Evolutionary conservation across 768 basidiomycete genomes (phyloP).

Genomic region (Termitomyces sp.): DNA sequence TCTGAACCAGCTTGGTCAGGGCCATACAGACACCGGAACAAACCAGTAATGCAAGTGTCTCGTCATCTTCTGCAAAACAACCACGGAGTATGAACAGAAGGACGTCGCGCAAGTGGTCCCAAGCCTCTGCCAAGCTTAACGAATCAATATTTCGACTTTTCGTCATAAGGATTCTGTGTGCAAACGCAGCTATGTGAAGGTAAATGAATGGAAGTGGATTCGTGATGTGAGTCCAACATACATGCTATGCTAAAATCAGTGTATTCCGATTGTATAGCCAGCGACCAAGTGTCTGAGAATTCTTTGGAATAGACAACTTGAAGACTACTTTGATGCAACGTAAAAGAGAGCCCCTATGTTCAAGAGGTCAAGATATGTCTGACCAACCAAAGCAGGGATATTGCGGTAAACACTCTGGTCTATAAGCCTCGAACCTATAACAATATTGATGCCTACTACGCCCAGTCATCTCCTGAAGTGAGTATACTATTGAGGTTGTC

Average conservation of each 20-base stretch:
- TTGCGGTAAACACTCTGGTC: too few relatives aligned
- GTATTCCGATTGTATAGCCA: slow-evolving; percentile 23
- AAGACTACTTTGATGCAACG: too few relatives aligned
- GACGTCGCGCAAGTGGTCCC: slow-evolving; percentile 50
- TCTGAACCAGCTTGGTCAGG: slow-evolving; percentile 34
- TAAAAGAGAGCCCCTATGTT: too few relatives aligned
- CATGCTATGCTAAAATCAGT: slow-evolving; percentile 37
- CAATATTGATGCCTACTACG: too few relatives aligned
- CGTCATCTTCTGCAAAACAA: slow-evolving; percentile 42
- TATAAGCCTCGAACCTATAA: too few relatives aligned
- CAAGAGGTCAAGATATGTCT: too few relatives aligned
- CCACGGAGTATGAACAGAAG: slow-evolving; percentile 45
- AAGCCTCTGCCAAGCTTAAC: slow-evolving; percentile 45
- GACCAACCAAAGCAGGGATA: too few relatives aligned
- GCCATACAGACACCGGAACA: slow-evolving; percentile 49
- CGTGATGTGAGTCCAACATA: slow-evolving; percentile 16
- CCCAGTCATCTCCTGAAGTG: too few relatives aligned
- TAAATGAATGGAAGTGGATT: neutral
- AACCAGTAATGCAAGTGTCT: slow-evolving; percentile 47
- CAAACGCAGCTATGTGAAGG: slow-evolving; percentile 38
- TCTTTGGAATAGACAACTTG: too few relatives aligned
- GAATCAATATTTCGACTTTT: slow-evolving; percentile 23
- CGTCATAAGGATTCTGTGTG: slow-evolving; percentile 36
- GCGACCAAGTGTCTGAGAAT: too few relatives aligned
- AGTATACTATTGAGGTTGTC: too few relatives aligned